Conservation (phyloP, 257 asterid genomes). For the Solanum corneliomulleri region DNA sequence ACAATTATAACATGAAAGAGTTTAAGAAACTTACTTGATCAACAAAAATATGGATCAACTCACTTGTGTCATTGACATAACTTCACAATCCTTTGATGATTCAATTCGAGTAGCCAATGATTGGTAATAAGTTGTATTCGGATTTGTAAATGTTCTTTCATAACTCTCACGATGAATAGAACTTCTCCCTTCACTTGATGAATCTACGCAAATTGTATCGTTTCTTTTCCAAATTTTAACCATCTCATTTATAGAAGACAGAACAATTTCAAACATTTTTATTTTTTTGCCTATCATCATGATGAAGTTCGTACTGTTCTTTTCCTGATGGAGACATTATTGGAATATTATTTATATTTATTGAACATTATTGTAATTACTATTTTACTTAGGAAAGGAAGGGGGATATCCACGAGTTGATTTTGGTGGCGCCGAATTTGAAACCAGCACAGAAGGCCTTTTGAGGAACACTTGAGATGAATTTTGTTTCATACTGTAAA, state of each 20-base stretch:
- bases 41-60: constrained; percentile 42
- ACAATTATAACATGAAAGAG: neutral
- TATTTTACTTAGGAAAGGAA: neutral
- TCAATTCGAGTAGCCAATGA: constrained; percentile 33
- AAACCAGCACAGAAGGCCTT: neutral
- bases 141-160: constrained; percentile 36
- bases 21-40: constrained; percentile 30
- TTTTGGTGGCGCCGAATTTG: neutral
- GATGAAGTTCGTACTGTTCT: neutral
- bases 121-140: constrained; percentile 8
- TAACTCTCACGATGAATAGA: constrained; percentile 38
- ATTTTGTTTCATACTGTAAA: constrained; percentile 23
- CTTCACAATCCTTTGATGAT: constrained; percentile 53
- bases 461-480: constrained; percentile 21
- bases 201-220: constrained; percentile 52
- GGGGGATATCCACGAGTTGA: neutral
- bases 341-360: neutral
- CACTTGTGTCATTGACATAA: constrained; percentile 37
- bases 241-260: constrained; percentile 45
- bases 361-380: neutral
- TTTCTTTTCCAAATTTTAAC: constrained; percentile 31
- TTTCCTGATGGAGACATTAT: neutral
- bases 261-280: constrained; percentile 21
- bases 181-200: constrained; percentile 30
- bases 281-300: constrained; percentile 21